Percentiles rank a stretch among this genome's conserved stretches.
phyloP scores from a whole-genome alignment of 2,329 filamentous ascomycete genomes.

The Botrytis pseudocinerea region DNA sequence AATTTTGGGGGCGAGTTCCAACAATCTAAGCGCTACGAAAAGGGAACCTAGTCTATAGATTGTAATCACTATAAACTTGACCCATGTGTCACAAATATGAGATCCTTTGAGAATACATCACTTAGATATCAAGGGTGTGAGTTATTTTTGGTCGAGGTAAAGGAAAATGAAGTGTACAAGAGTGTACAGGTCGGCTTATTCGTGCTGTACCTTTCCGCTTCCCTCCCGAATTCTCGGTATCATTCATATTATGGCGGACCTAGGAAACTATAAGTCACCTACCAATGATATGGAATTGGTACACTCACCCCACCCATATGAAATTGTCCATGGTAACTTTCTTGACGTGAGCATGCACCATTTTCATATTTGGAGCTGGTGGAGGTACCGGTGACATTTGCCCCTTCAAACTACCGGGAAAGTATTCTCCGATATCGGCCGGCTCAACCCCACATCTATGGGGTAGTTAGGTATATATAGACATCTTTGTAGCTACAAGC shows the following conservation, averaged over 20 bases:
- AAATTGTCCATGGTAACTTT: neutral
- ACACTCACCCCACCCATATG: neutral
- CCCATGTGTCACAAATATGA: neutral
- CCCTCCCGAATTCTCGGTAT: neutral
- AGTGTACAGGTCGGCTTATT: neutral
- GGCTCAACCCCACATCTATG: conserved; percentile 20
- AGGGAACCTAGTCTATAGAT: neutral
- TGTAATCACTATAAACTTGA: neutral
- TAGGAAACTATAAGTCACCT: neutral
- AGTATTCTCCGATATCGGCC: conserved; percentile 16
- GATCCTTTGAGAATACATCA: neutral
- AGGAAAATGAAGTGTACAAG: neutral
- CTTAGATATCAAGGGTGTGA: neutral
- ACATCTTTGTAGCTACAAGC: neutral
- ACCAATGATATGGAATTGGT: neutral
- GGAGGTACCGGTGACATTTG: neutral
- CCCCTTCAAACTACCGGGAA: conserved; percentile 14
- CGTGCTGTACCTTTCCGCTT: neutral
- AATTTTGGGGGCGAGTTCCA: neutral
- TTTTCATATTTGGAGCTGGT: neutral
- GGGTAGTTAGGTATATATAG: conserved; percentile 10
- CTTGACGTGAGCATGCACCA: neutral
- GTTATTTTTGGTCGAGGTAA: neutral
- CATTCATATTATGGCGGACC: neutral
- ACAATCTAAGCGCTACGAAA: neutral